Evolutionary conservation across 495 filamentous ascomycete genomes (phyloP).

Genomic region (Xylaria flabelliformis): DNA sequence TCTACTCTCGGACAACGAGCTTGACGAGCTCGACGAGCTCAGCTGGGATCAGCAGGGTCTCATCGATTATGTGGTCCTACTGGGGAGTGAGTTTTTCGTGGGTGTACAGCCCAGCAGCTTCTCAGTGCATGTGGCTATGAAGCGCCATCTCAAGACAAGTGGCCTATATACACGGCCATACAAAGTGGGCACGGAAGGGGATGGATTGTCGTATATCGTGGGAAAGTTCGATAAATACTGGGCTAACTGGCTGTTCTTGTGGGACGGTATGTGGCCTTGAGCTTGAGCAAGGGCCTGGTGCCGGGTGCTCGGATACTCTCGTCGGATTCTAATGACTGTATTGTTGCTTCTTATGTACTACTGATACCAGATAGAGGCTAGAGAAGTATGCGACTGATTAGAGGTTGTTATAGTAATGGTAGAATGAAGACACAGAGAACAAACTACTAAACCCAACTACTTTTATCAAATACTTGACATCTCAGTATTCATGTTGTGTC

Average conservation of each 20-base stretch:
- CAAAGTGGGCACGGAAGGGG: constrained; percentile 50
- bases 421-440: not conserved
- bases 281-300: not conserved
- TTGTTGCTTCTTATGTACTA: constrained; percentile 8
- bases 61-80: constrained; percentile 49
- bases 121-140: constrained; percentile 52
- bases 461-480: not conserved
- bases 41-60: constrained; percentile 56
- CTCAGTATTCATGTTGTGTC: not conserved
- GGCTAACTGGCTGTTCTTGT: constrained; percentile 56
- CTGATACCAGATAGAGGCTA: constrained; percentile 18
- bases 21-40: constrained; percentile 43
- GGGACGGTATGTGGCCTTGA: constrained; percentile 55
- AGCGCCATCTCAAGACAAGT: constrained; percentile 47
- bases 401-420: not conserved
- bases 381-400: not conserved
- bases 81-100: constrained; percentile 50
- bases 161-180: constrained; percentile 52
- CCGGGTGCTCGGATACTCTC: not conserved
- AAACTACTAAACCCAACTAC: not conserved
- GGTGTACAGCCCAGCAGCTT: constrained; percentile 56
- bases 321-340: not conserved
- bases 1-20: constrained; percentile 43
- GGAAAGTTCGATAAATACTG: constrained; percentile 52
- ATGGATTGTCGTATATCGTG: constrained; percentile 51